These are phyloP conservation scores for Coemansia sp. DNA, from an alignment of 192 early-diverging fungal genomes.

Conservation along the genomic window DNA sequence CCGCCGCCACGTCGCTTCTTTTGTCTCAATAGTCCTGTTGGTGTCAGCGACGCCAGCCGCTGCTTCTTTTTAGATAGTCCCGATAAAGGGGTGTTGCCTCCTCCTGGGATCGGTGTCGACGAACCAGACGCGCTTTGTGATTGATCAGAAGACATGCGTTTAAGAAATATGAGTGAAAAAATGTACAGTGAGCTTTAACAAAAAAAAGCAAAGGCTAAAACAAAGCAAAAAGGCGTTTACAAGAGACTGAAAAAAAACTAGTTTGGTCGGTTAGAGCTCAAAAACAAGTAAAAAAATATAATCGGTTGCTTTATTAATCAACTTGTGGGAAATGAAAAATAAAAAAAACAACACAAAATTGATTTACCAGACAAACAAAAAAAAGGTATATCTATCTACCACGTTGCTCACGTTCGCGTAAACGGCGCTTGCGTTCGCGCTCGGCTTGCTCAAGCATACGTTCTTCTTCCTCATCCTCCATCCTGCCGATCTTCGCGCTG, in stretches of 20 bases:
- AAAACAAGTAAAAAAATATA: no score
- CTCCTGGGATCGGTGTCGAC: background rate
- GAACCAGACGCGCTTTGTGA: background rate
- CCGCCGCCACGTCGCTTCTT: constrained; percentile 33
- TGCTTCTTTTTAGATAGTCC: constrained; percentile 28
- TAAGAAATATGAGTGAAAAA: background rate
- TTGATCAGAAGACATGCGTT: constrained; percentile 5
- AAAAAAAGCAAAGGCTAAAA: no score
- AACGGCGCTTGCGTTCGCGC: constrained; percentile 16
- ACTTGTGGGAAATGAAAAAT: no score
- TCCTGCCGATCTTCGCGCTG: constrained; percentile 40
- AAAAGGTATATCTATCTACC: background rate
- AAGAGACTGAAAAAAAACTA: no score
- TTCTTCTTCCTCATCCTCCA: constrained; percentile 50
- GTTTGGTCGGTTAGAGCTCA: no score
- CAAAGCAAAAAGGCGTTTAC: no score
- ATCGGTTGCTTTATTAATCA: no score
- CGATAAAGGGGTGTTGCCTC: background rate
- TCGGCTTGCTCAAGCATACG: constrained; percentile 32
- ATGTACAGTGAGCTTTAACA: no score
- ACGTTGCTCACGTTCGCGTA: constrained; percentile 13
- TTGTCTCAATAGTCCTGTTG: constrained; percentile 26
- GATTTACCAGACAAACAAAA: no score
- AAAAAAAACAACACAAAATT: no score
- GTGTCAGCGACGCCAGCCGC: constrained; percentile 31